A percentile compares a stretch with the other conserved stretches of the same genome.
phyloP scores from a whole-genome alignment of 805 yeast genomes.

The Lachancea lanzarotensis region DNA sequence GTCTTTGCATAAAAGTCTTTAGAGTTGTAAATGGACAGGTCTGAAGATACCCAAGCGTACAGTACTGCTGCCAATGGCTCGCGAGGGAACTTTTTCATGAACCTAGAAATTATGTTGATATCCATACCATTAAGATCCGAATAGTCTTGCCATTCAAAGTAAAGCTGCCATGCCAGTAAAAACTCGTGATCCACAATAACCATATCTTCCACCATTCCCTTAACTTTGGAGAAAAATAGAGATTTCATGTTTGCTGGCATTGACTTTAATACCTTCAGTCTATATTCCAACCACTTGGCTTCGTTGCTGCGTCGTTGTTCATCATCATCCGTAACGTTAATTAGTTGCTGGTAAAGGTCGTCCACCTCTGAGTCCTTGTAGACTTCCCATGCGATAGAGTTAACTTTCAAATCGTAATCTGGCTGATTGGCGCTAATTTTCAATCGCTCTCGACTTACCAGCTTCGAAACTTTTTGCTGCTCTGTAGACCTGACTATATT shows the following conservation, averaged over 20 bases:
- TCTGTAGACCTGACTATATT: constrained; percentile 38
- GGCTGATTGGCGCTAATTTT: constrained; percentile 41
- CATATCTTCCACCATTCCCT: constrained; percentile 62
- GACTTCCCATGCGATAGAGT: constrained; percentile 40
- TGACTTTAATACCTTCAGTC: constrained; percentile 46
- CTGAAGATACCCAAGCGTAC: constrained; percentile 60
- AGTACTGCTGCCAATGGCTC: constrained; percentile 59
- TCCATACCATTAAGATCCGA: constrained; percentile 44
- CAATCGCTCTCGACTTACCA: constrained; percentile 43
- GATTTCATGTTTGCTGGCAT: constrained; percentile 43
- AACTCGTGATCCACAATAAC: constrained; percentile 58
- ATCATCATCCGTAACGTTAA: constrained; percentile 60
- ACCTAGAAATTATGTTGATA: constrained; percentile 40
- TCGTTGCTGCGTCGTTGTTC: constrained; percentile 51
- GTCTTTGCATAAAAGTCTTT: constrained; percentile 21
- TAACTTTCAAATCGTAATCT: constrained; percentile 34
- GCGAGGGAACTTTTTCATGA: constrained; percentile 48
- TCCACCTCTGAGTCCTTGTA: constrained; percentile 48
- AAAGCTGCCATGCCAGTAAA: constrained; percentile 62
- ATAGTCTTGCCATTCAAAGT: constrained; percentile 69
- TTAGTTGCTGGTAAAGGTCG: constrained; percentile 44
- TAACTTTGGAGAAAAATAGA: constrained; percentile 37
- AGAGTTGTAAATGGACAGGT: constrained; percentile 54
- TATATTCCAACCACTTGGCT: constrained; percentile 50
- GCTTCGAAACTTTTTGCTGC: constrained; percentile 34